Evolutionary conservation across 202 grass and related monocot species (phyloP).

Genomic region (Setaria viridis): DNA sequence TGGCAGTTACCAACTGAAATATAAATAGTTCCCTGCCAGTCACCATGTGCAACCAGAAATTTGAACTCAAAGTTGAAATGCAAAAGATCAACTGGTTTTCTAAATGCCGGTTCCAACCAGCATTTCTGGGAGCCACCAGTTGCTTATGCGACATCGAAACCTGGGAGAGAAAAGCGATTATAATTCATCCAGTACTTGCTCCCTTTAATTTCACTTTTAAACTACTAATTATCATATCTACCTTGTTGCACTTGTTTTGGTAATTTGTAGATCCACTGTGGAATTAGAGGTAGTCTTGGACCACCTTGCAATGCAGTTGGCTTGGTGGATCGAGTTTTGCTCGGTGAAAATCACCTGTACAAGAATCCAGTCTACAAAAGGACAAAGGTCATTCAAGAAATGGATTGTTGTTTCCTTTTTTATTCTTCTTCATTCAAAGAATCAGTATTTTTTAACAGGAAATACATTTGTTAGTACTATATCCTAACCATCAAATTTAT

Average conservation of each 20-base stretch:
- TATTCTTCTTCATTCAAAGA: not conserved
- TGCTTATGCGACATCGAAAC: conserved; percentile 19
- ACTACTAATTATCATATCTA: conserved; percentile 15
- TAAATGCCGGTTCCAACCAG: not conserved
- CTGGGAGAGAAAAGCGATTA: conserved; percentile 14
- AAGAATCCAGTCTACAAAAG: conserved; percentile 87
- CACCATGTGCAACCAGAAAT: not conserved
- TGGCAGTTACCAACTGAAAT: conserved; percentile 6
- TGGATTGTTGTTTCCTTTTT: not conserved
- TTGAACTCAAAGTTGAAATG: not conserved
- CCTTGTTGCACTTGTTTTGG: conserved; percentile 34
- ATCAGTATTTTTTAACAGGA: conserved; percentile 20
- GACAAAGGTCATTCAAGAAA: conserved; percentile 72
- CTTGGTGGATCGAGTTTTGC: conserved; percentile 74
- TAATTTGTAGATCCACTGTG: conserved; percentile 74
- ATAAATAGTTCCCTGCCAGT: not conserved
- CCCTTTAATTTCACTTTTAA: not conserved
- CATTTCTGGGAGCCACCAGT: conserved; percentile 22
- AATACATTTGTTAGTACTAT: conserved; percentile 10
- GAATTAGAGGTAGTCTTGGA: conserved; percentile 78
- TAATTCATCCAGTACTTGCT: not conserved
- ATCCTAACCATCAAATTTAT: not conserved
- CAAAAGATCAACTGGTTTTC: conserved; percentile 16
- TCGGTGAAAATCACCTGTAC: conserved; percentile 89
- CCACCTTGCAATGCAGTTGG: conserved; percentile 96